Conservation (phyloP, 306 rosid genomes). For the Hylodesmum podocarpum region DNA sequence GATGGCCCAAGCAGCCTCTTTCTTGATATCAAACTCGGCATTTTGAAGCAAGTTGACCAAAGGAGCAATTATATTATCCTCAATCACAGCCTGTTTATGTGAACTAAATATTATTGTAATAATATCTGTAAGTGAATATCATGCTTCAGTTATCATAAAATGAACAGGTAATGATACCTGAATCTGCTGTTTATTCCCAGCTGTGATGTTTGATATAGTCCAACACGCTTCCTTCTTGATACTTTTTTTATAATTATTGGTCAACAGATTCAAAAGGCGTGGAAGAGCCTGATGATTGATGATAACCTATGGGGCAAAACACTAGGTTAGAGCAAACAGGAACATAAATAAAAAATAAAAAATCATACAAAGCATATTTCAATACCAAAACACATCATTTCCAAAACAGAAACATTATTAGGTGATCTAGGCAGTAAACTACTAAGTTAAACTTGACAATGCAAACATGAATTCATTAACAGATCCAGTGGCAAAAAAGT, state of each 20-base stretch:
- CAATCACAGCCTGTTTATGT: slow-evolving; percentile 64
- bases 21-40: slow-evolving; percentile 95
- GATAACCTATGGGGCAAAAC: slow-evolving; percentile 53
- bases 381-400: background rate
- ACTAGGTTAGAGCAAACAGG: slow-evolving; percentile 15
- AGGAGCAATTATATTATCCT: slow-evolving; percentile 68
- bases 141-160: background rate
- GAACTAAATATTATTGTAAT: background rate
- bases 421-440: background rate
- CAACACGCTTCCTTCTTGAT: slow-evolving; percentile 98
- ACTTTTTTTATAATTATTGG: slow-evolving; percentile 83
- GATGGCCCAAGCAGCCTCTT: slow-evolving; percentile 98
- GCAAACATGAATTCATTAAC: background rate
- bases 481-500: background rate
- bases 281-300: slow-evolving; percentile 83
- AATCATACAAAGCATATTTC: background rate
- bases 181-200: slow-evolving; percentile 94
- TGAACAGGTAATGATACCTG: slow-evolving; percentile 52
- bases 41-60: slow-evolving; percentile 75
- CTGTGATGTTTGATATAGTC: slow-evolving; percentile 94
- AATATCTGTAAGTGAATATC: background rate
- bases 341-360: background rate
- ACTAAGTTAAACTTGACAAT: background rate
- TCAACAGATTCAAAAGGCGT: slow-evolving; percentile 67
- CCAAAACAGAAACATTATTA: background rate